phyloP scores from a whole-genome alignment of 495 filamentous ascomycete species.

The Penicillium verhagenii region DNA sequence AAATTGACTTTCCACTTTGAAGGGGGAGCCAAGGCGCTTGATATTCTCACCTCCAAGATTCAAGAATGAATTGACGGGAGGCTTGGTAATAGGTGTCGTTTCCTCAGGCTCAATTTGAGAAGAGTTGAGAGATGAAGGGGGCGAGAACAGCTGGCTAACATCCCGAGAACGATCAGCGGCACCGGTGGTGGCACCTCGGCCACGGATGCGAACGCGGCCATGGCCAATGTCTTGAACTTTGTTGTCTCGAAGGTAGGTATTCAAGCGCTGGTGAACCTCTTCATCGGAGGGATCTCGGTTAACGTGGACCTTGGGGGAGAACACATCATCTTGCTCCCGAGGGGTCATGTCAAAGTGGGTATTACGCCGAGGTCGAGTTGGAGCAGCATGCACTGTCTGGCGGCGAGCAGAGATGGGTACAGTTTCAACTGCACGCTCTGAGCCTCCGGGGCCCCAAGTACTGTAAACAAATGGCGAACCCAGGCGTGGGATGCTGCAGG shows the following conservation, averaged over 20 bases:
- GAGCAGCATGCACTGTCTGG: constrained; percentile 46
- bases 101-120: constrained; percentile 35
- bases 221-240: constrained; percentile 44
- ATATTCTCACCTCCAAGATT: constrained; percentile 40
- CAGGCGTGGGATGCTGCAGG: constrained; percentile 33
- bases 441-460: constrained; percentile 55
- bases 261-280: constrained; percentile 47
- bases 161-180: constrained; percentile 40
- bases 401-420: constrained; percentile 33
- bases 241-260: constrained; percentile 48
- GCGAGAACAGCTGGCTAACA: constrained; percentile 50
- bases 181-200: constrained; percentile 47
- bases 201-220: constrained; percentile 50
- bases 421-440: constrained; percentile 30
- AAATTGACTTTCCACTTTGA: constrained; percentile 35
- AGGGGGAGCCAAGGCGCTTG: constrained; percentile 54
- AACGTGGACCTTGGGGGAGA: constrained; percentile 41
- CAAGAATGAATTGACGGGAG: constrained; percentile 26
- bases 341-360: constrained; percentile 47
- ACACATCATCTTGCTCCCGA: constrained; percentile 53
- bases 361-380: constrained; percentile 48
- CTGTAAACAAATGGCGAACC: constrained; percentile 58
- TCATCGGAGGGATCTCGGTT: constrained; percentile 44
- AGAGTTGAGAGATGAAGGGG: constrained; percentile 40
- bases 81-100: constrained; percentile 23